A percentile compares a stretch with the other conserved stretches of the same genome.
phyloP scores from a whole-genome alignment of 2,329 filamentous ascomycete genomes.

The Cercospora sesami region DNA sequence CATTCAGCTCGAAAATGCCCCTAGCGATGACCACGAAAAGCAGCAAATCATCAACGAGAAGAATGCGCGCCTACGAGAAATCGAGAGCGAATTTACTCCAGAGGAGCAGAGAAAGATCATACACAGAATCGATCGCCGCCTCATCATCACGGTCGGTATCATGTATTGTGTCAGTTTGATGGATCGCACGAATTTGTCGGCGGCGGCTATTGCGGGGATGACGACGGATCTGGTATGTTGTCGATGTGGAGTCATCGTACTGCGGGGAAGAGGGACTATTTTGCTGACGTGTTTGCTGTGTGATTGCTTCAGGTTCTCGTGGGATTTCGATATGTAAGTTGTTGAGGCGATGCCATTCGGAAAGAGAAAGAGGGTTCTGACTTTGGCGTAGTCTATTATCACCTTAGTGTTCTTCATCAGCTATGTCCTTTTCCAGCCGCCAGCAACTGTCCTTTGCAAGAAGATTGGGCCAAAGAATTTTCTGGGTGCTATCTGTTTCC shows the following conservation, averaged over 20 bases:
- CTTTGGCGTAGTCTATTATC: conserved; percentile 55
- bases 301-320: neutral
- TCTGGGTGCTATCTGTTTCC: conserved; percentile 40
- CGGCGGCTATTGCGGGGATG: conserved; percentile 69
- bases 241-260: neutral
- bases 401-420: conserved; percentile 71
- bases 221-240: conserved; percentile 36
- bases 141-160: conserved; percentile 46
- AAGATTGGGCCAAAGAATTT: conserved; percentile 54
- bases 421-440: conserved; percentile 69
- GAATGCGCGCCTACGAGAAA: conserved; percentile 9
- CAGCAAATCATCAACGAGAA: conserved; percentile 6
- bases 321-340: conserved; percentile 1
- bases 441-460: conserved; percentile 65
- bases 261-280: neutral
- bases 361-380: conserved; percentile 23
- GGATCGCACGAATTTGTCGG: conserved; percentile 74
- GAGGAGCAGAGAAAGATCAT: conserved; percentile 54
- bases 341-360: neutral
- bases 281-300: neutral
- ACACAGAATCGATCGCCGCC: conserved; percentile 61
- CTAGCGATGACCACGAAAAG: conserved; percentile 7
- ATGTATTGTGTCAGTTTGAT: conserved; percentile 29
- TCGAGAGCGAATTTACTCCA: conserved; percentile 25
- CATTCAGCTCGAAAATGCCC: conserved; percentile 5